phyloP scores from a whole-genome alignment of 345 rosid species.

The Mercurialis annua region DNA sequence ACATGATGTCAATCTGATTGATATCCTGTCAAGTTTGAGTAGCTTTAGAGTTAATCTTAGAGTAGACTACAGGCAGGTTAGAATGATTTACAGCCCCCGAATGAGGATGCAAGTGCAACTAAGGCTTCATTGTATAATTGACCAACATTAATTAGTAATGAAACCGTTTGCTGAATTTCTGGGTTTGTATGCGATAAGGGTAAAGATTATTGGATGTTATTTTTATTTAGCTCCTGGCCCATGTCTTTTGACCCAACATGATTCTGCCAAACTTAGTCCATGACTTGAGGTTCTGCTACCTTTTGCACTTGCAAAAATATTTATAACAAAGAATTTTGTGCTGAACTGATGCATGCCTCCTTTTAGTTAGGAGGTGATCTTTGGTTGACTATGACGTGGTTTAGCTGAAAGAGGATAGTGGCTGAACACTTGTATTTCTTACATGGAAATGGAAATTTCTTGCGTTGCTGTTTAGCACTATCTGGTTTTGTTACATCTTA shows the following conservation, averaged over 20 bases:
- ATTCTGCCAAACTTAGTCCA: not conserved
- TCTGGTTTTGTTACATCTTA: not conserved
- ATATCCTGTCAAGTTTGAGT: too few species aligned
- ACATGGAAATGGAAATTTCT: not conserved
- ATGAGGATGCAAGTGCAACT: too few species aligned
- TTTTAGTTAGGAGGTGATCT: not conserved
- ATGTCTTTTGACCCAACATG: not conserved
- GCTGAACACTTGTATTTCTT: not conserved
- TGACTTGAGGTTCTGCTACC: not conserved
- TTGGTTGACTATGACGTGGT: not conserved
- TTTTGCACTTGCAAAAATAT: not conserved
- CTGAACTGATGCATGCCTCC: slow-evolving; percentile 4
- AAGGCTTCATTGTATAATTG: too few species aligned
- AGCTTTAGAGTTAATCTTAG: too few species aligned
- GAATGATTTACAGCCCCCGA: too few species aligned
- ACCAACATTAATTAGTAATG: too few species aligned
- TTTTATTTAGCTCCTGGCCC: not conserved
- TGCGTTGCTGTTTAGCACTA: too few species aligned
- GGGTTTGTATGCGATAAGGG: not conserved
- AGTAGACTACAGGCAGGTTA: too few species aligned
- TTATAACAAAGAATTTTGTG: not conserved
- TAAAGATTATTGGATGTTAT: not conserved
- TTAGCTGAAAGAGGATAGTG: not conserved
- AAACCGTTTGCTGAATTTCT: not conserved
- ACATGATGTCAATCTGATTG: too few species aligned